A percentile compares a stretch with the other conserved stretches of the same genome.
Evolutionary conservation across 75 land plant species (phyloP).

Genomic region (Pinus taeda): DNA sequence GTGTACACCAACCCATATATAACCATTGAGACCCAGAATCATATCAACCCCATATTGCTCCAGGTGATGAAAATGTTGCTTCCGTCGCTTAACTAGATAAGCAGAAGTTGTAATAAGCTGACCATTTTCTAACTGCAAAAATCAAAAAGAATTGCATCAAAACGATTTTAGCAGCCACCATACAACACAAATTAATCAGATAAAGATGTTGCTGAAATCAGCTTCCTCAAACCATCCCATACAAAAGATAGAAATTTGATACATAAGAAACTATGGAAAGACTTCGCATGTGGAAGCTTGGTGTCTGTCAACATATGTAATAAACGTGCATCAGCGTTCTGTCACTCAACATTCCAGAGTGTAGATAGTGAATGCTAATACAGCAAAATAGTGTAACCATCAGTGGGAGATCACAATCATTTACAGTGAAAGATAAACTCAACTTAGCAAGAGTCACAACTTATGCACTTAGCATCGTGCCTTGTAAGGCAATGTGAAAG

Average conservation of each 20-base stretch:
- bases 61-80: slow-evolving; percentile 88
- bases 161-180: background rate
- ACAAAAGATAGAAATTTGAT: background rate
- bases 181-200: background rate
- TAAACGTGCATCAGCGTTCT: no score
- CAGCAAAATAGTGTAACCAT: background rate
- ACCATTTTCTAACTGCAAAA: slow-evolving; percentile 82
- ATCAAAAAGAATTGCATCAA: background rate
- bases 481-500: background rate
- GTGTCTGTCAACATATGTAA: background rate
- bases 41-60: slow-evolving; percentile 77
- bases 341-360: background rate
- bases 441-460: background rate
- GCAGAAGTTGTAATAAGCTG: slow-evolving; percentile 74
- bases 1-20: slow-evolving; percentile 82
- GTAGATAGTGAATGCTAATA: background rate
- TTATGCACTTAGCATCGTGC: background rate
- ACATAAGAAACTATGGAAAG: background rate
- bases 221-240: background rate
- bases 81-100: slow-evolving; percentile 82
- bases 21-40: slow-evolving; percentile 95
- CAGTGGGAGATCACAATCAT: no score
- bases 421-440: background rate
- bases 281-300: background rate
- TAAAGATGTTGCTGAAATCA: no score